Conservation (phyloP, 78 protist genomes). For the Monosiga brevicollis region DNA sequence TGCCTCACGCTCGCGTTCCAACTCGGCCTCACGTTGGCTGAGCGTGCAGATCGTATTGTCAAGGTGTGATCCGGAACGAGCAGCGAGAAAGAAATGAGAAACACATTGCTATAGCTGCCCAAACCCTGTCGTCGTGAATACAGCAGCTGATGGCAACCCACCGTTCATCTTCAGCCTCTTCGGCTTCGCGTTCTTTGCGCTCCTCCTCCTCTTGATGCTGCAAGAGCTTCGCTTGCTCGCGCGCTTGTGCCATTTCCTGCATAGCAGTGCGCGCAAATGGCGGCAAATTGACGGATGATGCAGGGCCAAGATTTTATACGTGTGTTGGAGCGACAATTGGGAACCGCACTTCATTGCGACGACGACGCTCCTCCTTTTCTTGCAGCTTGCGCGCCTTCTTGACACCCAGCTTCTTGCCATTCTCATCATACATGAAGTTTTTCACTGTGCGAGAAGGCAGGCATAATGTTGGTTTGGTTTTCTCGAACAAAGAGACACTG, state of each 20-base stretch:
- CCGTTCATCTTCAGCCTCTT: neutral
- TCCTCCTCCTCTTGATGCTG: neutral
- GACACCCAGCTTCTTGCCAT: no score
- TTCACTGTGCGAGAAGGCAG: no score
- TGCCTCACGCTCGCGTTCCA: neutral
- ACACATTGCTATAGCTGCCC: no score
- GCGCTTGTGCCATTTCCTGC: neutral
- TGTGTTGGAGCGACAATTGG: neutral
- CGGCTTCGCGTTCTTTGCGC: neutral
- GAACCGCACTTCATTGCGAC: neutral
- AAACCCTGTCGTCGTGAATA: neutral
- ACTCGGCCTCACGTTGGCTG: neutral
- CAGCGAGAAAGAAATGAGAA: no score
- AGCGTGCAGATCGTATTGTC: neutral
- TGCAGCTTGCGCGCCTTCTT: neutral
- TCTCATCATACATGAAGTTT: no score
- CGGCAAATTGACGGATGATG: neutral
- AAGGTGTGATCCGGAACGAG: no score
- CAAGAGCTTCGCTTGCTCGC: neutral
- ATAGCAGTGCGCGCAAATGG: neutral
- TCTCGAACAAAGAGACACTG: no score
- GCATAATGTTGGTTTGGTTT: no score
- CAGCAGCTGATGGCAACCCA: neutral
- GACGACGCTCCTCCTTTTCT: neutral
- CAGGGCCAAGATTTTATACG: neutral